phyloP scores from a whole-genome alignment of 768 basidiomycete genomes.

The Suillus bovinus region DNA sequence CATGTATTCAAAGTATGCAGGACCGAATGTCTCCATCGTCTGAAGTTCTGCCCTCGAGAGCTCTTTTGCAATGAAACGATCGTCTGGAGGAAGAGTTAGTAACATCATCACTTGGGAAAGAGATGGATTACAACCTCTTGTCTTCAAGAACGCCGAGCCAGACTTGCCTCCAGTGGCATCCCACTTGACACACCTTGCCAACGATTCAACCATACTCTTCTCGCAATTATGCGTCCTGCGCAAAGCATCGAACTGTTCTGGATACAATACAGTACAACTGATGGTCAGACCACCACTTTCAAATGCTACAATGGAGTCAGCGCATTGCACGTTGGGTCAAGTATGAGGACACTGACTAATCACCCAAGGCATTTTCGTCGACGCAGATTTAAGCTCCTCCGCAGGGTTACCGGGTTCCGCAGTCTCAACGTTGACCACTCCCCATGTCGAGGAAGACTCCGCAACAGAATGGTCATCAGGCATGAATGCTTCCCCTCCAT shows the following conservation, averaged over 20 bases:
- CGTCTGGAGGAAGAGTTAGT: conserved; percentile 53
- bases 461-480: conserved; percentile 83
- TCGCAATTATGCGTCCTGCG: conserved; percentile 93
- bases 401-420: conserved; percentile 66
- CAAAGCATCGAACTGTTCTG: conserved; percentile 95
- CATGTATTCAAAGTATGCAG: conserved; percentile 98
- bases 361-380: conserved; percentile 80
- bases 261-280: conserved; percentile 92
- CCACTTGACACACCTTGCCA: conserved; percentile 95
- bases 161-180: conserved; percentile 95
- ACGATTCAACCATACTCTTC: conserved; percentile 89
- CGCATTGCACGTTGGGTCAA: conserved; percentile 6
- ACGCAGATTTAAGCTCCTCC: conserved; percentile 73
- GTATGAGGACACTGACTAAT: conserved; percentile 55
- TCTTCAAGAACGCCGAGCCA: conserved; percentile 95
- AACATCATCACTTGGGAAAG: conserved; percentile 1
- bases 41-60: conserved; percentile 89
- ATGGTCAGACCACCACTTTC: conserved; percentile 89
- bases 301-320: conserved; percentile 55
- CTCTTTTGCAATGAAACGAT: conserved; percentile 98
- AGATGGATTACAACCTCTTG: conserved; percentile 59
- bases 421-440: conserved; percentile 82
- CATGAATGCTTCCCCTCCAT: conserved; percentile 86
- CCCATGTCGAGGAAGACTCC: conserved; percentile 90
- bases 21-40: conserved; percentile 95